Conservation (phyloP, 139 green algal species). For the Trebouxia sp. region DNA sequence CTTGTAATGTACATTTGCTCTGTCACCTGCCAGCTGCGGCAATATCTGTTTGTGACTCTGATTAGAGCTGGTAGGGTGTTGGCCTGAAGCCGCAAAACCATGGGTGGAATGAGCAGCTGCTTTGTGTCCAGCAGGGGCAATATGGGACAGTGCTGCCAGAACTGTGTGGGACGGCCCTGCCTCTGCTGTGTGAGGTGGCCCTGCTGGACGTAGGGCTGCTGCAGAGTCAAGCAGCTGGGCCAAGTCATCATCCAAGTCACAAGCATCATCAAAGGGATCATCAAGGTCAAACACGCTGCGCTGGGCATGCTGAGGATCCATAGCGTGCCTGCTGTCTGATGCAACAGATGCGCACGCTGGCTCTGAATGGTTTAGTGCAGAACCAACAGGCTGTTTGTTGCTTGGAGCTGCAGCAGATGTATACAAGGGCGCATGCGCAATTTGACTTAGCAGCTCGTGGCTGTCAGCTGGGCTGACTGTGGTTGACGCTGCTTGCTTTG, state of each 20-base stretch:
- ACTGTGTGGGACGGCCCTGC: not conserved
- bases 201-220: conserved; percentile 17
- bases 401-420: not conserved
- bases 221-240: conserved; percentile 35
- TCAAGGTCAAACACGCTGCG: not conserved
- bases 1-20: conserved; percentile 45
- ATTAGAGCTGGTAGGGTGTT: not conserved
- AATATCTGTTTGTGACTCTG: not conserved
- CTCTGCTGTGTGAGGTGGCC: not conserved
- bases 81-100: not conserved
- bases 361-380: not conserved
- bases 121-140: no score
- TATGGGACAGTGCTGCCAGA: not conserved
- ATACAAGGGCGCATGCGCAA: not conserved
- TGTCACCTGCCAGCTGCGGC: not conserved
- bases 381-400: not conserved
- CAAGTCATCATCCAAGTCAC: conserved; percentile 29
- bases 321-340: not conserved
- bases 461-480: no score
- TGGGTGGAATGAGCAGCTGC: not conserved
- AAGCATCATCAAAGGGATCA: conserved; percentile 17
- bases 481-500: no score
- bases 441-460: no score
- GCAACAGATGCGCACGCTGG: not conserved
- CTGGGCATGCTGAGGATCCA: not conserved